These are phyloP conservation scores for Leishmania martiniquensis DNA, from an alignment of 208 protist genomes.

Conservation along the genomic window DNA sequence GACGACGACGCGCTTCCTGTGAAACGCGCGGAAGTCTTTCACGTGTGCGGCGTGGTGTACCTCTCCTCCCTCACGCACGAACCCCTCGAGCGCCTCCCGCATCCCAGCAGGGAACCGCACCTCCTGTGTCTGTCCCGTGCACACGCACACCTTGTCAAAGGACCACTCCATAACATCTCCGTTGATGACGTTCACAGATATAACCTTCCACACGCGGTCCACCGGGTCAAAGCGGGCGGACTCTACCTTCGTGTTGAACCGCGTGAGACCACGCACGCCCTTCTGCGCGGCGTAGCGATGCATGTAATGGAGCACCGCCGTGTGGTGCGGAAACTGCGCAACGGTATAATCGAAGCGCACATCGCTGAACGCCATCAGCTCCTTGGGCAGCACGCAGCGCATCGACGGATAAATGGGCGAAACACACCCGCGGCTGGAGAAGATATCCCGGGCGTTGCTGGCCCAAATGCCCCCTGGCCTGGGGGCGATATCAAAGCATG, in stretches of 20 bases:
- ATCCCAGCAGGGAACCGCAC: conserved; percentile 63
- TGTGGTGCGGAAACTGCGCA: conserved; percentile 88
- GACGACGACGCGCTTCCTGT: conserved; percentile 74
- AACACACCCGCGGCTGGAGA: conserved; percentile 66
- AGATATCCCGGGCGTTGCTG: conserved; percentile 65
- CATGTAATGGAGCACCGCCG: conserved; percentile 80
- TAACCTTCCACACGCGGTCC: conserved; percentile 69
- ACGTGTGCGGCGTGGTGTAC: conserved; percentile 83
- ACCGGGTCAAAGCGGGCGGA: conserved; percentile 59
- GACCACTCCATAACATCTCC: conserved; percentile 90
- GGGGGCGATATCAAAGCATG: conserved; percentile 79
- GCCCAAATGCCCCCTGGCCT: conserved; percentile 82
- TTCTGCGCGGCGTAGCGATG: conserved; percentile 68
- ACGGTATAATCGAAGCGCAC: conserved; percentile 82
- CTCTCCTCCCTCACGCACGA: conserved; percentile 61
- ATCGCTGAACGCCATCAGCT: conserved; percentile 87
- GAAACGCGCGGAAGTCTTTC: conserved; percentile 86
- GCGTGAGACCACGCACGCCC: conserved; percentile 68
- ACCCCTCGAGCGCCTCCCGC: conserved; percentile 48
- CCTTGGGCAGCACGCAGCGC: conserved; percentile 86
- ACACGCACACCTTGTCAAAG: conserved; percentile 88
- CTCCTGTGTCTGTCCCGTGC: conserved; percentile 86
- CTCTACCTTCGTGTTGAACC: conserved; percentile 91
- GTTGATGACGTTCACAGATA: conserved; percentile 87
- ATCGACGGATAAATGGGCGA: conserved; percentile 85